phyloP scores from a whole-genome alignment of 495 filamentous ascomycete species.

The Penicillium maclennaniae region DNA sequence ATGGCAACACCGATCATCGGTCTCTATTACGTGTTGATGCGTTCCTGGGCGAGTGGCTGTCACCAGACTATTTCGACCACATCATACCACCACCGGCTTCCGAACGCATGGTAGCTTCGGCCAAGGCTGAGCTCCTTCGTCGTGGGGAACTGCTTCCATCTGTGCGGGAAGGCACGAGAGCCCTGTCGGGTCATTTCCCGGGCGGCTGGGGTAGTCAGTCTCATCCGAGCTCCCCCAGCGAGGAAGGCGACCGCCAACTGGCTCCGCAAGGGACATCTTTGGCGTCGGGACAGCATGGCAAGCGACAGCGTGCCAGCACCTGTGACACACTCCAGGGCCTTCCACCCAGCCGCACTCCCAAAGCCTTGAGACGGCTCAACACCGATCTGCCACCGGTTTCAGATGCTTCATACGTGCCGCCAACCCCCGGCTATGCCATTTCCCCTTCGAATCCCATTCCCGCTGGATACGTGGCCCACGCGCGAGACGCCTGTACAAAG shows the following conservation, averaged over 20 bases:
- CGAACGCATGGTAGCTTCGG: conserved; percentile 76
- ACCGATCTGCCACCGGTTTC: conserved; percentile 28
- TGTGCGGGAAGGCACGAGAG: conserved; percentile 21
- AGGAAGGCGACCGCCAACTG: conserved; percentile 21
- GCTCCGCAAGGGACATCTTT: background rate
- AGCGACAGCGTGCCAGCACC: conserved; percentile 33
- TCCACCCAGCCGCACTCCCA: conserved; percentile 12
- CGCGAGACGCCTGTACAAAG: conserved; percentile 80
- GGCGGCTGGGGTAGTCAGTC: conserved; percentile 55
- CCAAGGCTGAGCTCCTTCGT: conserved; percentile 79
- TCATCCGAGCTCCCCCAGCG: conserved; percentile 18
- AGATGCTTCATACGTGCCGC: conserved; percentile 60
- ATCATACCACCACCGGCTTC: conserved; percentile 88
- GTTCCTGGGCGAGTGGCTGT: conserved; percentile 93
- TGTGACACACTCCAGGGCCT: conserved; percentile 24
- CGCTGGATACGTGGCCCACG: conserved; percentile 81
- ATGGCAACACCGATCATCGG: conserved; percentile 17
- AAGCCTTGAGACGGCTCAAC: conserved; percentile 26
- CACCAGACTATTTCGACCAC: conserved; percentile 84
- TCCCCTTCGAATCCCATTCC: conserved; percentile 78
- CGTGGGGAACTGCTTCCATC: conserved; percentile 51
- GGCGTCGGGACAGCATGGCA: conserved; percentile 2
- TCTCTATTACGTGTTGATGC: conserved; percentile 73
- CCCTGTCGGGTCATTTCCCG: conserved; percentile 50
- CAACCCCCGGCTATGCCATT: conserved; percentile 78